Evolutionary conservation across 2,329 filamentous ascomycete species (phyloP).

Genomic region (Calonectria hawksworthii): DNA sequence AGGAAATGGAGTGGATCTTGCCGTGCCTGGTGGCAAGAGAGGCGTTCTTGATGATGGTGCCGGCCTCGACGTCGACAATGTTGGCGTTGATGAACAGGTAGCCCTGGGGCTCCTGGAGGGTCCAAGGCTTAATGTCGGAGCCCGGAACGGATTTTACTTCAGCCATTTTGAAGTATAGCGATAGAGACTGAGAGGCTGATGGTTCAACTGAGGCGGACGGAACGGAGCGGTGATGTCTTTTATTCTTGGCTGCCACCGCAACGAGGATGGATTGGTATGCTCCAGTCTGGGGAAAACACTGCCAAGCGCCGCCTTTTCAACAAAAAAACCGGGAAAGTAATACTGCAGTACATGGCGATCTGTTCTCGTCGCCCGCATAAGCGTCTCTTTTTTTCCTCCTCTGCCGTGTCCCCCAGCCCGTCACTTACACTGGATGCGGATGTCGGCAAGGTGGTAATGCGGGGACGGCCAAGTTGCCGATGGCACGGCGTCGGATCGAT

Average conservation of each 20-base stretch:
- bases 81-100: slow-evolving; percentile 60
- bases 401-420: neutral
- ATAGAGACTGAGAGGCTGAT: neutral
- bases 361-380: slow-evolving; percentile 3
- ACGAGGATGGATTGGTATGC: slow-evolving; percentile 9
- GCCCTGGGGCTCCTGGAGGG: slow-evolving; percentile 26
- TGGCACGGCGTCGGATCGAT: slow-evolving; percentile 25
- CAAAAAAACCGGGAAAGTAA: neutral
- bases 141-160: slow-evolving; percentile 12
- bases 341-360: slow-evolving; percentile 3
- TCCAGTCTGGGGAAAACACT: neutral
- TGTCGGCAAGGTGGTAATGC: slow-evolving; percentile 21
- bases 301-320: slow-evolving; percentile 17
- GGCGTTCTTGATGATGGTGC: slow-evolving; percentile 47
- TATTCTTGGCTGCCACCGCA: neutral
- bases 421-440: slow-evolving; percentile 9
- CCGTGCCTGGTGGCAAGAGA: slow-evolving; percentile 54
- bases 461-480: slow-evolving; percentile 25
- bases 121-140: slow-evolving; percentile 39
- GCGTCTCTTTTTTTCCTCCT: neutral
- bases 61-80: slow-evolving; percentile 56
- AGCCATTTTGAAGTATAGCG: slow-evolving; percentile 14
- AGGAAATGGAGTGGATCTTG: slow-evolving; percentile 48
- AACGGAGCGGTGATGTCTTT: neutral
- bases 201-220: neutral